Evolutionary conservation across 2,329 filamentous ascomycete species (phyloP), one percentile per base, ranked within the genome.

Genomic region (Phaeosphaeriaceae sp.): DNA sequence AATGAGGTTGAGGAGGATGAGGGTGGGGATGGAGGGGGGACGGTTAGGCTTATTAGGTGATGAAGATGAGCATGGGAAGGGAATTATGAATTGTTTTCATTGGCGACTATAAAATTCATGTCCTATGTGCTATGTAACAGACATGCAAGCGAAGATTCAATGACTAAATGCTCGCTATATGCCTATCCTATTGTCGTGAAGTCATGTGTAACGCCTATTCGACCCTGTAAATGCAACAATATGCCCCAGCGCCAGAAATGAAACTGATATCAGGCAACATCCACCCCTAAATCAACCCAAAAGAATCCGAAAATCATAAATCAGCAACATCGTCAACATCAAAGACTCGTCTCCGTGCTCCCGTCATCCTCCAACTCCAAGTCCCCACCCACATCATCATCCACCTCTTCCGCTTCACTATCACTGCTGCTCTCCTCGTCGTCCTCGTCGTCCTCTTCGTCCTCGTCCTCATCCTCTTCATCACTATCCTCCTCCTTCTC

Each of bases 401-500:
- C 9, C 7, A 22, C 45, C 20, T 27, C 22, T 25, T 47, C 45
- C 13, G 20, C 11, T 17, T 47, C 45, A 24, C 7, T n/a, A 47
- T 47, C 45, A 13, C 19, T 21, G 2, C 20, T 24, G 54, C 19
- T 56, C 20, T 47, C 51, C 9, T 55, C 54, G 4, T 60, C 54
- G 19, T 42, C 46, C 7, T 41, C 56, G 22, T 66, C 66, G 19
- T 27, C 53, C 25, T 66, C 61, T 3, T 62, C 64, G 17, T 59
- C 60, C 1, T 58, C 53, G 1, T 66, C 65, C 3, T 74, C 67
- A 0, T 67, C 65, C 6, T 71, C 63, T 1, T 69, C 66, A 1
- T 61, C 66, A 0, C 78, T 77, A 3, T 75, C 70, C 1, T 74
- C 71, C 1, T 67, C 64, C 2, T 75, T 76, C 1, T 72, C 79